phyloP scores from a whole-genome alignment of 2,329 filamentous ascomycete genomes.

The Diplodia seriata region DNA sequence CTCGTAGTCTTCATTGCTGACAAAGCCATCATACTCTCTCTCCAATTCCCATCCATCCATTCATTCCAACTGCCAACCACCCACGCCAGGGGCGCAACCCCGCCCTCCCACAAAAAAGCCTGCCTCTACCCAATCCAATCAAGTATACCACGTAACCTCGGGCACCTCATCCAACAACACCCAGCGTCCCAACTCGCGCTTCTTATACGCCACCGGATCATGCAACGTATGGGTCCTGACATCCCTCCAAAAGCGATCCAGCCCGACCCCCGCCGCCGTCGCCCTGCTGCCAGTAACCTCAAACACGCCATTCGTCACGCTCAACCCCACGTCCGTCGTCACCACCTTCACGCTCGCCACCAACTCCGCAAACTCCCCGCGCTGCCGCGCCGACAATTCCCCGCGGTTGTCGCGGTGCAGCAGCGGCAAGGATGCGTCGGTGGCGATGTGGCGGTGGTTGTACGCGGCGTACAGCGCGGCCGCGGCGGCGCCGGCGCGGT shows the following conservation, averaged over 20 bases:
- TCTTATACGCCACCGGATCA: constrained; percentile 73
- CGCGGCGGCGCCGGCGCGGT: constrained; percentile 61
- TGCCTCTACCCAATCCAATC: neutral
- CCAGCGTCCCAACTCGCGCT: constrained; percentile 66
- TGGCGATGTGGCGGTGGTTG: constrained; percentile 34
- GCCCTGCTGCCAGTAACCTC: constrained; percentile 68
- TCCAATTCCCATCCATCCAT: no score
- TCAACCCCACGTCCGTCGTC: constrained; percentile 65
- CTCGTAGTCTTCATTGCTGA: neutral
- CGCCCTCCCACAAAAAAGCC: neutral
- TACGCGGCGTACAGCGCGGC: constrained; percentile 57
- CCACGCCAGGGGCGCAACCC: no score
- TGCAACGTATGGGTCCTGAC: constrained; percentile 70
- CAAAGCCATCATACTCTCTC: neutral
- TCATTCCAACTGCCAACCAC: no score
- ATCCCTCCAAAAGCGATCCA: constrained; percentile 72
- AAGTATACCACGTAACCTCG: constrained; percentile 68
- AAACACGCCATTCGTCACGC: constrained; percentile 67
- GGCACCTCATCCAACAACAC: constrained; percentile 64
- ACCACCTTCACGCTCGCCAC: constrained; percentile 69
- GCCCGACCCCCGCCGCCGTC: constrained; percentile 63
- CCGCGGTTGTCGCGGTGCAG: constrained; percentile 44
- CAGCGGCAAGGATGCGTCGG: no score
- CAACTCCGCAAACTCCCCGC: constrained; percentile 68
- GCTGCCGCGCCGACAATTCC: constrained; percentile 57